Conservation (phyloP, 2,329 filamentous ascomycete species). For the Diatrype stigma region DNA sequence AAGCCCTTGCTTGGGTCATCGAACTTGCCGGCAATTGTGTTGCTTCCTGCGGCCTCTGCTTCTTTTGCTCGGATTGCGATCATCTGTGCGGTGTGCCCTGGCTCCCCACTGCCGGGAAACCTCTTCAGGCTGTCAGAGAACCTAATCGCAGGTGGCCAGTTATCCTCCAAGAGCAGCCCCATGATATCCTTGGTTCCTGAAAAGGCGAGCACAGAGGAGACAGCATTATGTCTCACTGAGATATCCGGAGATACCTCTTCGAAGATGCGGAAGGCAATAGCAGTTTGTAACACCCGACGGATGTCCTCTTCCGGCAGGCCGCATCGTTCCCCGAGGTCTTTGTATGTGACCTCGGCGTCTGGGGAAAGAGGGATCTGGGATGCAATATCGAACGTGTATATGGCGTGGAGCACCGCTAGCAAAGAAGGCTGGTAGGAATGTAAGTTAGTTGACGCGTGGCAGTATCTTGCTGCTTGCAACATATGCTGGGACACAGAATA, state of each 20-base stretch:
- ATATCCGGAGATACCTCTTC: conserved; percentile 17
- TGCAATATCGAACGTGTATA: conserved; percentile 20
- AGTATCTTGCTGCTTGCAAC: too few species aligned
- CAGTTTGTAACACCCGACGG: conserved; percentile 20
- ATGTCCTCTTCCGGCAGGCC: conserved; percentile 18
- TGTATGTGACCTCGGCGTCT: conserved; percentile 10
- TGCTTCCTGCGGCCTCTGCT: not conserved
- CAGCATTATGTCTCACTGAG: conserved; percentile 20
- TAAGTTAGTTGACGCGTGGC: conserved; percentile 1
- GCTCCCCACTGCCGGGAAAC: conserved; percentile 21
- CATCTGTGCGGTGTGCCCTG: conserved; percentile 19
- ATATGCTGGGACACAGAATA: not conserved
- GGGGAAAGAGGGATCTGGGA: conserved; percentile 15
- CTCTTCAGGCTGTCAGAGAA: conserved; percentile 16
- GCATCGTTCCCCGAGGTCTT: conserved; percentile 11
- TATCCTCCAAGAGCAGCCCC: conserved; percentile 16
- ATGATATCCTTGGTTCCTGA: conserved; percentile 15
- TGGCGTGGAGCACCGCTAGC: conserved; percentile 12
- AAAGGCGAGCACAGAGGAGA: conserved; percentile 12
- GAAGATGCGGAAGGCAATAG: conserved; percentile 22
- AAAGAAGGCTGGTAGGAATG: conserved; percentile 9
- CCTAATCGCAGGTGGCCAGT: conserved; percentile 7
- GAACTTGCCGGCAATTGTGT: conserved; percentile 6
- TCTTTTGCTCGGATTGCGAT: conserved; percentile 9
- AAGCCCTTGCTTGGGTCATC: conserved; percentile 16